Percentiles rank a stretch among this genome's conserved stretches.
Evolutionary conservation across 306 rosid genomes (phyloP).

Genomic region (Cucumis sativus): DNA sequence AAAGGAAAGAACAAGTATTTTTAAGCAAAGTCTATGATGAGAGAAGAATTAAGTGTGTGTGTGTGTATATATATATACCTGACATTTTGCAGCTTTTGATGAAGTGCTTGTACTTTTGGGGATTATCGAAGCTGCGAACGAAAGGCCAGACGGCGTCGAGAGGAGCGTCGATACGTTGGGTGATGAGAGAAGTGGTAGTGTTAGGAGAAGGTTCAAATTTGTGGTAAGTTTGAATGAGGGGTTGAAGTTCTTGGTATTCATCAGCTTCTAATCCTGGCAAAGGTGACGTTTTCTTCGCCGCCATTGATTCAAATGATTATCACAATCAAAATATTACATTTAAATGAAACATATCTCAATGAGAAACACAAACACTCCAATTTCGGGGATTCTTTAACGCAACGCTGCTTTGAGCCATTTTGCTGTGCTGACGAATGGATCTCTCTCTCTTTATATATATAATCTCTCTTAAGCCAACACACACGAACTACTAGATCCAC

Average conservation of each 20-base stretch:
- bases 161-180: conserved; percentile 61
- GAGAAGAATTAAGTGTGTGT: no score
- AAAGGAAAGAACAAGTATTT: no score
- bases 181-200: conserved; percentile 59
- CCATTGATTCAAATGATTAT: background rate
- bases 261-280: conserved; percentile 45
- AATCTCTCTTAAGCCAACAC: background rate
- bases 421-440: background rate
- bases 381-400: no score
- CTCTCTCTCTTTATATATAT: background rate
- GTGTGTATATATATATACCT: conserved; percentile 13
- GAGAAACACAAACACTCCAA: background rate
- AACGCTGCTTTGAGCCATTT: background rate
- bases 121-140: conserved; percentile 58
- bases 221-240: conserved; percentile 51
- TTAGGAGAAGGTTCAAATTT: conserved; percentile 24
- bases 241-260: conserved; percentile 33
- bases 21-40: background rate
- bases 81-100: conserved; percentile 67
- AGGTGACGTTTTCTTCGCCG: background rate
- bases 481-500: background rate
- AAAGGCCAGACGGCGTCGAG: conserved; percentile 41
- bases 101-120: conserved; percentile 81
- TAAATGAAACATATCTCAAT: background rate
- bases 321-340: no score